Base-by-base conservation (phyloP, 129 eudicot genomes). In the Flaveria sonorensis region DNA sequence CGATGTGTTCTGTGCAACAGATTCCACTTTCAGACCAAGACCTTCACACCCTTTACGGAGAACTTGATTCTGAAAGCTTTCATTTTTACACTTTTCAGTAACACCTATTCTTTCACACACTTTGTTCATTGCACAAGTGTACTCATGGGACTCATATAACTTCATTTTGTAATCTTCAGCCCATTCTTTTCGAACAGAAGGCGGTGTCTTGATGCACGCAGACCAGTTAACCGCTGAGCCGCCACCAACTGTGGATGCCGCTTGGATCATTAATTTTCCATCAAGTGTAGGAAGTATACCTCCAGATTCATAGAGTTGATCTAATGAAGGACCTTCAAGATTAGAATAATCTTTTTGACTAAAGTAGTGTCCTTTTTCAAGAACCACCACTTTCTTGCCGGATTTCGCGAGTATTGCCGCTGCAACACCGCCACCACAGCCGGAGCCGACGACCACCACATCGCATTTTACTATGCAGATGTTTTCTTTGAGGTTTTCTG, bases 181-280 rank as follows among this genome's bases (percentile, higher is more conserved):
- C 98, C 98, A 93, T 81, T 93, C 98, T 11, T 70, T 43, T 26
- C 82, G 72, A 43, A 93, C 84, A 2, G 74, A 23, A 12, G 76
- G 68, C 0, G 96, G 98, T 16, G 98, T 88, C 61, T 79, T 84
- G 26, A 93, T 83, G 26, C 87, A 81, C 8, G 95, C 98, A 0
- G 96, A 90, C 98, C 98, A 90, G 61, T 93, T 93, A 36, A 93
- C 86, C 0, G 98, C 96, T 1, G 96, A 85, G 42, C 98, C 98
- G 24, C 98, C 98, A 2, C 98, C 98, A 13, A 93, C 96, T 0
- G 92, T 85, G 43, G 96, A 83, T 18, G 95, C 98, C 1, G 98
- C 98, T 6, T 85, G 82, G 77, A 93, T 67, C 84, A 82, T 82
- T 43, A 81, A 43, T 52, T 86, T 83, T 72, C 95, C 98, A 61